Base-by-base conservation (phyloP, 768 basidiomycete species). In the Sporobolomyces pararoseus region DNA sequence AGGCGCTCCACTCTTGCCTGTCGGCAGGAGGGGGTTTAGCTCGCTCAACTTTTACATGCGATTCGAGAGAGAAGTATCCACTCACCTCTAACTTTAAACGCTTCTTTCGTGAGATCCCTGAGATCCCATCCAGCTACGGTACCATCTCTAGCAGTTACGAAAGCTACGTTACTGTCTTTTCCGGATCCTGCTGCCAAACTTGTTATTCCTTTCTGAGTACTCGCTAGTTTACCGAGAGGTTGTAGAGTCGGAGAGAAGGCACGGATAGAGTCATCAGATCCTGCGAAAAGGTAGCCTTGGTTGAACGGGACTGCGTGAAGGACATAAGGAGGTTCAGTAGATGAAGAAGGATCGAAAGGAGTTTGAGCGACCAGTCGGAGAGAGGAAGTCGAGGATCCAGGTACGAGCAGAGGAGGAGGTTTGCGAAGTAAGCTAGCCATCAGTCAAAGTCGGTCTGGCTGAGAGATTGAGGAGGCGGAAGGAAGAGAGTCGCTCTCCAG, bases 311-410 rank as follows among this genome's bases (percentile, higher is more conserved):
- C 66, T 6, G 66, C 51, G 57, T 76, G 74, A 19, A 75, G 69
- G 44, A 76, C 76, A 54, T 76, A 76, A 17, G 68, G 71, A n/a
- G 75, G 64, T 27, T 67, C 59, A n/a, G 62, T 21, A 34, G 63
- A n/a, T 23, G 27, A 34, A 17, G 52, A 19, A 0, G 74, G 74
- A n/a, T 65, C 61, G 50, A 66, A 75, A 19, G 64, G 16, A 27
- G 53, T 44, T 32, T 72, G 70, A 1, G 60, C 66, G 23, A 46
- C 67, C 58, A 75, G 74, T n/a, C 59, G 57, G 7, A 75, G 71
- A 5, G 67, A 65, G 5, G 51, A 23, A 7, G 68, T 34, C 4
- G 63, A 27, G 2, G 54, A 23, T 6, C 53, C 44, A 2, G 72
- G 68, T 52, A 57, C 51, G 44, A 74, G 68, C 1, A 67, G 65